phyloP scores from a whole-genome alignment of 768 basidiomycete genomes.

The Termitomyces heimii region DNA sequence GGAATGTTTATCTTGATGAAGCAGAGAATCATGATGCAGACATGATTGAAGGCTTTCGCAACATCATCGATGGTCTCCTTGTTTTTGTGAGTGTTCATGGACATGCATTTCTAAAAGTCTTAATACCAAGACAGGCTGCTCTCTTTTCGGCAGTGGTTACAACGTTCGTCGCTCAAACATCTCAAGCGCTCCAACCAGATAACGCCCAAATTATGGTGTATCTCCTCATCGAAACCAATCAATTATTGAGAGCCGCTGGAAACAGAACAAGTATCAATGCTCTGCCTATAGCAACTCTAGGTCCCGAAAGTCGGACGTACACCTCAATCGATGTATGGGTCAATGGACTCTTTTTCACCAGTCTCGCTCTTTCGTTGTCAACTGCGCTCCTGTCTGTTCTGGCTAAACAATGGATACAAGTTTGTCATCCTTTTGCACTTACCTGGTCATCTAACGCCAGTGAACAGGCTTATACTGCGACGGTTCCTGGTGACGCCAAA shows the following conservation, averaged over 20 bases:
- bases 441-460: neutral
- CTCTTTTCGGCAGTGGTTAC: neutral
- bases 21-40: neutral
- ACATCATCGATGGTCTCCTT: neutral
- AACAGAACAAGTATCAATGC: neutral
- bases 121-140: neutral
- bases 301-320: neutral
- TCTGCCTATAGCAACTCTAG: neutral
- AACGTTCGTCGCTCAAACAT: neutral
- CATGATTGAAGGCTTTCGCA: neutral
- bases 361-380: neutral
- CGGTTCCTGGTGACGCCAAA: neutral
- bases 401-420: neutral
- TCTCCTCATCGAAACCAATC: neutral
- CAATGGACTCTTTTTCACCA: neutral
- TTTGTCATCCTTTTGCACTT: neutral
- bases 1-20: neutral
- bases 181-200: neutral
- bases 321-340: neutral
- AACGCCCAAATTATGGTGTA: neutral
- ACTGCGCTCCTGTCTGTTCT: neutral
- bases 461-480: neutral
- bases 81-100: neutral
- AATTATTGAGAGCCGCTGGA: neutral
- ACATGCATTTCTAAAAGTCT: neutral